phyloP scores from a whole-genome alignment of 331 rosid genomes.

The Malus hybrid region DNA sequence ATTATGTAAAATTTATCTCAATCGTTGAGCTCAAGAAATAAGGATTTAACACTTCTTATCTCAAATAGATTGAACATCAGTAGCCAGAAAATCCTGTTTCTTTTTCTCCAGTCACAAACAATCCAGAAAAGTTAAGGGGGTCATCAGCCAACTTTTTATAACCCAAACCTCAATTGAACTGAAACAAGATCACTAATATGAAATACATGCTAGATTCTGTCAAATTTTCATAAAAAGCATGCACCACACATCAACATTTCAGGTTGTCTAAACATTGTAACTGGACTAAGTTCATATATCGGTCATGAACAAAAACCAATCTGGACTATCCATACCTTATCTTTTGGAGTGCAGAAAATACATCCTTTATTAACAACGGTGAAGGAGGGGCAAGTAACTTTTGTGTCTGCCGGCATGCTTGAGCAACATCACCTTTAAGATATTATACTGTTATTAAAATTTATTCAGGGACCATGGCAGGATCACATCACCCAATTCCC shows the following conservation, averaged over 20 bases:
- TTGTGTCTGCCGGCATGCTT: slow-evolving; percentile 85
- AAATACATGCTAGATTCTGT: background rate
- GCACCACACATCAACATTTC: background rate
- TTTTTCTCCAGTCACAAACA: background rate
- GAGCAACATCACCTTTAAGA: slow-evolving; percentile 93
- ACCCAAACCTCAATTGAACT: background rate
- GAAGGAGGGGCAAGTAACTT: slow-evolving; percentile 74
- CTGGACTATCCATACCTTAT: slow-evolving; percentile 47
- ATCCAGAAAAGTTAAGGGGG: background rate
- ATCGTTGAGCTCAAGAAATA: too few relatives aligned
- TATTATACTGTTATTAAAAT: slow-evolving; percentile 19
- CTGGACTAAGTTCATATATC: background rate
- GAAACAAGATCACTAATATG: background rate
- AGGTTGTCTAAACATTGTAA: background rate
- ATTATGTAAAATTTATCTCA: too few relatives aligned
- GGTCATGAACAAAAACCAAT: slow-evolving; percentile 8
- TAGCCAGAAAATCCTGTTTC: background rate
- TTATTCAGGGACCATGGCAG: slow-evolving; percentile 11
- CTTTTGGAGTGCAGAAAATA: slow-evolving; percentile 60
- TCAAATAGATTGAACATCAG: background rate
- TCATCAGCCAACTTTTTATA: background rate
- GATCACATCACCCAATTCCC: background rate
- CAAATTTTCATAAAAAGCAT: background rate
- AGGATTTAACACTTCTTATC: too few relatives aligned
- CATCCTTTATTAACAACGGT: slow-evolving; percentile 70